phyloP scores from a whole-genome alignment of 2,329 filamentous ascomycete species.

The Epichloe gansuensis region DNA sequence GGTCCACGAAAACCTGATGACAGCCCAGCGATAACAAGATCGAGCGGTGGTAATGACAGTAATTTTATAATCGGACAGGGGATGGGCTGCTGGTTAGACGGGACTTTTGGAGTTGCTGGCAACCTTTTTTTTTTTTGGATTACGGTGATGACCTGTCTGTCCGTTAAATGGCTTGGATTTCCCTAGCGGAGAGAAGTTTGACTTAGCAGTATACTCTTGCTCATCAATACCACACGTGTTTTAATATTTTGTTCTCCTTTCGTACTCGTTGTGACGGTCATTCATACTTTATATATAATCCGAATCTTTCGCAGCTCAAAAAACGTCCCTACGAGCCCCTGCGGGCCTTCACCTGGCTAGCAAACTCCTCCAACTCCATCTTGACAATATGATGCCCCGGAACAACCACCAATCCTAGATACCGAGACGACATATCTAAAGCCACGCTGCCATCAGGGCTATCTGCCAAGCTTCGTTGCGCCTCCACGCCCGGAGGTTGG shows the following conservation, averaged over 20 bases:
- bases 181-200: constrained; percentile 12
- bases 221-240: constrained; percentile 15
- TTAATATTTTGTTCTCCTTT: not conserved
- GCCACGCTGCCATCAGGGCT: constrained; percentile 33
- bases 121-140: constrained; percentile 1
- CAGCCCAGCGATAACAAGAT: not conserved
- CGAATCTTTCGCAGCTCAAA: not conserved
- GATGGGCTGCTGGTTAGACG: constrained; percentile 10
- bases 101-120: constrained; percentile 14
- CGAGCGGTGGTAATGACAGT: constrained; percentile 5
- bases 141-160: not conserved
- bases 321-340: not conserved
- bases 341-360: constrained; percentile 34
- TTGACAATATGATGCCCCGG: constrained; percentile 75
- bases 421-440: constrained; percentile 69
- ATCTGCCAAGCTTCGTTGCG: constrained; percentile 22
- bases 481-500: constrained; percentile 44
- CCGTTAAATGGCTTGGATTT: constrained; percentile 11
- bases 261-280: too few species aligned
- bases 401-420: constrained; percentile 79
- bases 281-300: too few species aligned
- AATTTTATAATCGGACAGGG: constrained; percentile 1
- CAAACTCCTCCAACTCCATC: constrained; percentile 75
- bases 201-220: constrained; percentile 15
- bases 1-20: not conserved